Evolutionary conservation across 2,329 filamentous ascomycete genomes (phyloP).

Genomic region (Aspergillus unguis): DNA sequence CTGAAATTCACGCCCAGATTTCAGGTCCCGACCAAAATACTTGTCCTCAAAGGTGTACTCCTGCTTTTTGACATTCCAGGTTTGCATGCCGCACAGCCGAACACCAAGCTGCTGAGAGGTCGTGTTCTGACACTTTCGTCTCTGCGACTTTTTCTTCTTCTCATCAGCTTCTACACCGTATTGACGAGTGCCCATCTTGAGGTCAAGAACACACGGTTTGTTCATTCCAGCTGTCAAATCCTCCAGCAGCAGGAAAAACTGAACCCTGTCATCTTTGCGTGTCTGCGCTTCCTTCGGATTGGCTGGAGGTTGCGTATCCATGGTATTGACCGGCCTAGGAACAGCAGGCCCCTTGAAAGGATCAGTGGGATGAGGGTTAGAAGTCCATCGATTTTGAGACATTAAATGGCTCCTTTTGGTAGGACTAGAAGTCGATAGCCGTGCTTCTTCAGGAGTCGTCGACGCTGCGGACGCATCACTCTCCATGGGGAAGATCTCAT

Average conservation of each 20-base stretch:
- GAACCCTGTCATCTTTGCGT: constrained; percentile 60
- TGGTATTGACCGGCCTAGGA: constrained; percentile 17
- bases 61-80: constrained; percentile 83
- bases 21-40: constrained; percentile 87
- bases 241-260: constrained; percentile 90
- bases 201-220: constrained; percentile 89
- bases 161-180: constrained; percentile 88
- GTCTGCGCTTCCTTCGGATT: constrained; percentile 74
- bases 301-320: constrained; percentile 49
- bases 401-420: constrained; percentile 7
- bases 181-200: constrained; percentile 98
- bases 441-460: constrained; percentile 2
- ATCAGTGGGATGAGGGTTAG: neutral
- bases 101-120: constrained; percentile 91
- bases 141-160: constrained; percentile 90
- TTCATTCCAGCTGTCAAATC: constrained; percentile 97
- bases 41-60: constrained; percentile 97
- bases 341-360: constrained; percentile 2
- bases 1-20: constrained; percentile 84
- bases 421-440: constrained; percentile 15
- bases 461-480: constrained; percentile 38
- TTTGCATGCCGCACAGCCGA: constrained; percentile 90
- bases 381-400: neutral
- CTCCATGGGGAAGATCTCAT: constrained; percentile 68
- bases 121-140: constrained; percentile 86